phyloP scores from a whole-genome alignment of 257 asterid species.

The Osmanthus fragrans region DNA sequence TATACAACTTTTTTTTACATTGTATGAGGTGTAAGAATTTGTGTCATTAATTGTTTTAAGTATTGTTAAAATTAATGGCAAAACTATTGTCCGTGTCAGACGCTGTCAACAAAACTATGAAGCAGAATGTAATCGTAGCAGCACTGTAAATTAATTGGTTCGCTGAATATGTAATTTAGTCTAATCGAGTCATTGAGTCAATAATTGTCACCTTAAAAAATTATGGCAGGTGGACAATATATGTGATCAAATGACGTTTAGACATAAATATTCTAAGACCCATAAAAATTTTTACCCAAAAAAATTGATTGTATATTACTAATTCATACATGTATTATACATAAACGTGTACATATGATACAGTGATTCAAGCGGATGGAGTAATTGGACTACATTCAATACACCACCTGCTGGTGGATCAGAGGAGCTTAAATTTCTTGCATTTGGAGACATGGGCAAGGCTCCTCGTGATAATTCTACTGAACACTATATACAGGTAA shows the following conservation, averaged over 20 bases:
- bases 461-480: conserved; percentile 73
- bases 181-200: no score
- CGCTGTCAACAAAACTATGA: no score
- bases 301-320: background rate
- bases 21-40: no score
- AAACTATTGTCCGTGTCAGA: no score
- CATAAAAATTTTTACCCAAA: background rate
- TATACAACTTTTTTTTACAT: no score
- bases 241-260: background rate
- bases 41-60: no score
- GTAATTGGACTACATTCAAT: conserved; percentile 47
- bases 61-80: no score
- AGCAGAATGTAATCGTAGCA: no score
- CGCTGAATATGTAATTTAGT: no score
- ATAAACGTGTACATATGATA: background rate
- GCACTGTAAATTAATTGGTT: no score
- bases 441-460: conserved; percentile 94
- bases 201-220: background rate
- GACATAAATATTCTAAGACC: background rate
- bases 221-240: background rate
- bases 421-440: conserved; percentile 55
- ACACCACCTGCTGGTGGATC: conserved; percentile 79
- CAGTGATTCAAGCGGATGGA: conserved; percentile 81
- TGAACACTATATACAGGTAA: conserved; percentile 83
- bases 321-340: background rate